Percentiles rank a stretch among this genome's conserved stretches.
These are phyloP conservation scores for Amaranthus tricolor DNA, from an alignment of 179 eudicot genomes.

Conservation along the genomic window DNA sequence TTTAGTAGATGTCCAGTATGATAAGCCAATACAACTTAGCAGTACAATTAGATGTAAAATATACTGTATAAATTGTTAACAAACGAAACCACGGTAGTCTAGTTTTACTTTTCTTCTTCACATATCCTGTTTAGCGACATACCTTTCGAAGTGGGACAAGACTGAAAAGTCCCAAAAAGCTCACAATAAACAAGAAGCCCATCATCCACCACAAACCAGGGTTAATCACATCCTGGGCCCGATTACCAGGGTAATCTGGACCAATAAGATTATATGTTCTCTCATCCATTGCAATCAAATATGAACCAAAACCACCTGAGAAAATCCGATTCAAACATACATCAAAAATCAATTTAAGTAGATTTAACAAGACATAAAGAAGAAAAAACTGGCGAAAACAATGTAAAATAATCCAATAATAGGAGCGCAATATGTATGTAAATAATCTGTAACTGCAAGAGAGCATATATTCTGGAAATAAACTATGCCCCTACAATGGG, in stretches of 20 bases:
- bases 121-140: conserved; percentile 12
- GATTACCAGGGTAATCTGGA: conserved; percentile 82
- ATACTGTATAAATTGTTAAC: neutral
- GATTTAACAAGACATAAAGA: neutral
- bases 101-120: neutral
- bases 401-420: neutral
- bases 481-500: neutral
- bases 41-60: neutral
- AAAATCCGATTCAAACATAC: conserved; percentile 5
- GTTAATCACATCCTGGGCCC: conserved; percentile 84
- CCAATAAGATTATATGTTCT: conserved; percentile 91
- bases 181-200: conserved; percentile 85
- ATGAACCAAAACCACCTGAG: conserved; percentile 94
- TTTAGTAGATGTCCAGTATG: neutral
- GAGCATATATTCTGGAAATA: neutral
- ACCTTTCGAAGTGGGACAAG: conserved; percentile 98
- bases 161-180: conserved; percentile 93
- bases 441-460: conserved; percentile 1
- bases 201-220: conserved; percentile 98
- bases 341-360: neutral
- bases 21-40: neutral
- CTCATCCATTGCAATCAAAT: conserved; percentile 90
- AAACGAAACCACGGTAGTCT: neutral
- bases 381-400: neutral
- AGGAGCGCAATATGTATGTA: neutral